A percentile compares a stretch with the other conserved stretches of the same genome.
phyloP scores from a whole-genome alignment of 345 rosid species.

The Murraya paniculata region DNA sequence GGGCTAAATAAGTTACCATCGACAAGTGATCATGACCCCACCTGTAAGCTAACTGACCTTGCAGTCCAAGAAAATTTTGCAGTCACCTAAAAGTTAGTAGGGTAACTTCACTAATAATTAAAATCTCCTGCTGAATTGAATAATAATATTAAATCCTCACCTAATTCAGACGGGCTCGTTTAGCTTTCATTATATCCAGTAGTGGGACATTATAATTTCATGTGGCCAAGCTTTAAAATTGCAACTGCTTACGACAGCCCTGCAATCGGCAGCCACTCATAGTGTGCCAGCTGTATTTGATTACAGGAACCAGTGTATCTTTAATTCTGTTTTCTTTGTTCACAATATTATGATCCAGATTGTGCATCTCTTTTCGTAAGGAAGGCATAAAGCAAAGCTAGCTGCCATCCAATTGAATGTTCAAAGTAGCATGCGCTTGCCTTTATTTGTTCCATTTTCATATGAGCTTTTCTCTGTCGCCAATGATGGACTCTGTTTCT shows the following conservation, averaged over 20 bases:
- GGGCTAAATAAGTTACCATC: not conserved
- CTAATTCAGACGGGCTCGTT: not conserved
- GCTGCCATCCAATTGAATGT: conserved; percentile 24
- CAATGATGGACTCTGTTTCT: not conserved
- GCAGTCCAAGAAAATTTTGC: not conserved
- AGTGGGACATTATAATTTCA: not conserved
- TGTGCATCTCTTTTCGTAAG: not conserved
- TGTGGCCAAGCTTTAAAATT: not conserved
- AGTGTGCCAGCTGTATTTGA: not conserved
- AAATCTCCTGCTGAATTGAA: not conserved
- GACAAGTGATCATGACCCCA: not conserved
- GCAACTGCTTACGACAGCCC: not conserved
- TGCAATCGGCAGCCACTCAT: not conserved
- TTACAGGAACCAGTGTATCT: too few species aligned
- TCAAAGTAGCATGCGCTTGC: conserved; percentile 15
- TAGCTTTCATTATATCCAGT: not conserved
- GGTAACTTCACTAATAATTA: not conserved
- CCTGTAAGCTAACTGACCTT: not conserved
- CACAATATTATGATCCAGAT: not conserved
- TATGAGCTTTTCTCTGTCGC: not conserved
- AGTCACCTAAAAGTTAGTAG: not conserved
- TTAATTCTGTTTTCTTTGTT: not conserved
- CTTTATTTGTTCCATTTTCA: not conserved
- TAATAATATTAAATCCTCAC: not conserved
- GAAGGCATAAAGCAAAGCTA: not conserved